Evolutionary conservation across 2,329 filamentous ascomycete genomes (phyloP).

Genomic region (Didymella arachidicola): DNA sequence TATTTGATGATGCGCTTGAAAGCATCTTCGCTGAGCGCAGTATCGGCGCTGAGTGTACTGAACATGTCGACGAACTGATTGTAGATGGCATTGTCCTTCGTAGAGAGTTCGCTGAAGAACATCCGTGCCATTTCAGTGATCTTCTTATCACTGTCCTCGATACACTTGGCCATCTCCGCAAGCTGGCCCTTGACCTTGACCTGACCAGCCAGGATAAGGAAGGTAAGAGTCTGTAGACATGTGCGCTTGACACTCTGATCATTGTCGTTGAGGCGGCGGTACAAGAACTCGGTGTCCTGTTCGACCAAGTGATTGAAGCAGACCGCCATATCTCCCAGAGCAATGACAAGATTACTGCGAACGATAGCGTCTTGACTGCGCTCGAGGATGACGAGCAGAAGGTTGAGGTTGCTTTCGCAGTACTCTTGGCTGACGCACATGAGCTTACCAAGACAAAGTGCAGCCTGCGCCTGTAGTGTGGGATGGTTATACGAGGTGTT

Average conservation of each 20-base stretch:
- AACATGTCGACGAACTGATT: constrained; percentile 99
- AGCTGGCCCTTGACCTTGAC: constrained; percentile 99
- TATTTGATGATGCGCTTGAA: constrained; percentile 91
- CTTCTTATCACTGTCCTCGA: constrained; percentile 93
- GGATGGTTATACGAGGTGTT: constrained; percentile 91
- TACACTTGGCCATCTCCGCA: constrained; percentile 98
- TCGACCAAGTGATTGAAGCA: constrained; percentile 99
- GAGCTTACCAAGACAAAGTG: constrained; percentile 92
- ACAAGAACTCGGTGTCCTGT: constrained; percentile 98
- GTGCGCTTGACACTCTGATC: constrained; percentile 94
- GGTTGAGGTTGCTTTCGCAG: constrained; percentile 88
- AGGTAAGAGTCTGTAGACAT: constrained; percentile 97
- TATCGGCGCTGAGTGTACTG: constrained; percentile 84
- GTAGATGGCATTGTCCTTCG: constrained; percentile 98
- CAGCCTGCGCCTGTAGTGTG: constrained; percentile 90
- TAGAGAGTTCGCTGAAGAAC: constrained; percentile 98
- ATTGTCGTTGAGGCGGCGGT: constrained; percentile 86
- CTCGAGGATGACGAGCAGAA: constrained; percentile 98
- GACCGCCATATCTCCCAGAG: constrained; percentile 97
- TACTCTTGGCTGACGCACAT: constrained; percentile 99
- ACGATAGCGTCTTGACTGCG: constrained; percentile 90
- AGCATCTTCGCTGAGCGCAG: constrained; percentile 80
- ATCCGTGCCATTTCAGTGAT: constrained; percentile 94
- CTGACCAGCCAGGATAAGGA: constrained; percentile 94
- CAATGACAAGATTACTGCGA: constrained; percentile 94